A percentile compares a stretch with the other conserved stretches of the same genome.
Evolutionary conservation across 139 green algal species (phyloP).

Genomic region (Axilococcus clingmanii): DNA sequence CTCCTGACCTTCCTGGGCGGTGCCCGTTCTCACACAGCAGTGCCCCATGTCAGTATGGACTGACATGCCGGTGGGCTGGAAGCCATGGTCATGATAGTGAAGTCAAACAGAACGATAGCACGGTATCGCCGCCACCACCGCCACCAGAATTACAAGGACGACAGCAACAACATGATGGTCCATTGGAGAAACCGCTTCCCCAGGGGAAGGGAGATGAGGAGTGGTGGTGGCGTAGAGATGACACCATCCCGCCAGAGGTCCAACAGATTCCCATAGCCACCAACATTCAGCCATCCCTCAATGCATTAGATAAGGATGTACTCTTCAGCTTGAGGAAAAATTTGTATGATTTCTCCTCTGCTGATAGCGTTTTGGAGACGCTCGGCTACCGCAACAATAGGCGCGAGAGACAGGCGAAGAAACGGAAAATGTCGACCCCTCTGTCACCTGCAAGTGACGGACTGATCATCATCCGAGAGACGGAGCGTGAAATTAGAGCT

Average conservation of each 20-base stretch:
- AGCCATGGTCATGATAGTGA: conserved; percentile 18
- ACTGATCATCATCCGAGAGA: not conserved
- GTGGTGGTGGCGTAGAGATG: conserved; percentile 3
- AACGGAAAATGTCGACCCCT: not conserved
- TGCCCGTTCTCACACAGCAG: conserved; percentile 48
- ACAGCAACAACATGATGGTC: too few species aligned
- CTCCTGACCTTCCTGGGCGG: conserved; percentile 52
- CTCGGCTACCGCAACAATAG: conserved; percentile 31
- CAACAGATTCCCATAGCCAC: not conserved
- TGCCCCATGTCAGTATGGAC: conserved; percentile 33
- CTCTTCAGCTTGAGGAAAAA: conserved; percentile 14
- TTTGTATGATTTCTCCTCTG: conserved; percentile 51
- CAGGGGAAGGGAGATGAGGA: not conserved
- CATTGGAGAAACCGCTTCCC: not conserved
- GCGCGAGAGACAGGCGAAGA: not conserved
- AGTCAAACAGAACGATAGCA: conserved; percentile 6
- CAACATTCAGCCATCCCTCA: not conserved
- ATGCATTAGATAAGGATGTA: not conserved
- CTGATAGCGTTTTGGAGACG: conserved; percentile 44
- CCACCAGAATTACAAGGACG: not conserved
- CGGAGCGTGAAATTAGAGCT: conserved; percentile 16
- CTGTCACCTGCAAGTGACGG: not conserved
- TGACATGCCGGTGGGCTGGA: conserved; percentile 56
- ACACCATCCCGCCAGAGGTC: not conserved
- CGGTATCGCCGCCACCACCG: not conserved